A percentile compares a stretch with the other conserved stretches of the same genome.
Conservation (phyloP, 2,329 filamentous ascomycete genomes). For the Microdochium bolleyi region DNA sequence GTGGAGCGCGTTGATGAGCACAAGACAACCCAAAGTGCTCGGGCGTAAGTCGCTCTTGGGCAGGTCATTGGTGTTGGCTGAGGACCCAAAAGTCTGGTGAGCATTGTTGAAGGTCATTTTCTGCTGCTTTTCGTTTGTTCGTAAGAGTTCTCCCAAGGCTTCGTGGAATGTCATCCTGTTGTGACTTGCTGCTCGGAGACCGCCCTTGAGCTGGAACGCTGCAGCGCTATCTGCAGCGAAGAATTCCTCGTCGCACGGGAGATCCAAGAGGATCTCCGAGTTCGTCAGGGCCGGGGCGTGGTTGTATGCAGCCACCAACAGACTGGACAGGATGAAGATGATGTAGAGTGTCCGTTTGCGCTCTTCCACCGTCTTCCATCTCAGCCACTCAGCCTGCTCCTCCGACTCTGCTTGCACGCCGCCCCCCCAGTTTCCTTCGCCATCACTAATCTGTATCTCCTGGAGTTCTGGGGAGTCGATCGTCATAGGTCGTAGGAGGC, state of each 20-base stretch:
- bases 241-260: constrained; percentile 89
- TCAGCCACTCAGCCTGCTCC: constrained; percentile 73
- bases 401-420: constrained; percentile 34
- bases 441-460: constrained; percentile 51
- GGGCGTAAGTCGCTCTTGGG: constrained; percentile 61
- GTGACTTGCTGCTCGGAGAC: constrained; percentile 58
- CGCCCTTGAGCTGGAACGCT: constrained; percentile 73
- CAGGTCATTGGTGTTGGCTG: constrained; percentile 35
- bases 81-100: constrained; percentile 39
- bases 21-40: constrained; percentile 85
- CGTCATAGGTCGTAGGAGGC: constrained; percentile 46
- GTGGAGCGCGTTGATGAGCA: constrained; percentile 89
- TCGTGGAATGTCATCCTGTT: constrained; percentile 73
- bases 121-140: constrained; percentile 59
- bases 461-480: constrained; percentile 36
- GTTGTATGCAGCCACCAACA: constrained; percentile 88
- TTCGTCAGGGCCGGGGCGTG: constrained; percentile 87
- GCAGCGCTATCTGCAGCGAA: constrained; percentile 78
- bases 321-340: constrained; percentile 84
- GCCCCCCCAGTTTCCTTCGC: constrained; percentile 36
- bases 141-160: constrained; percentile 72
- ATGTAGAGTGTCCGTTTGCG: constrained; percentile 87
- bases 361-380: constrained; percentile 84
- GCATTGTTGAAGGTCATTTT: constrained; percentile 36
- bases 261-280: constrained; percentile 80